Percentiles rank a stretch among this genome's conserved stretches.
Conservation (phyloP, 768 basidiomycete genomes). For the Lactarius evosmus region DNA sequence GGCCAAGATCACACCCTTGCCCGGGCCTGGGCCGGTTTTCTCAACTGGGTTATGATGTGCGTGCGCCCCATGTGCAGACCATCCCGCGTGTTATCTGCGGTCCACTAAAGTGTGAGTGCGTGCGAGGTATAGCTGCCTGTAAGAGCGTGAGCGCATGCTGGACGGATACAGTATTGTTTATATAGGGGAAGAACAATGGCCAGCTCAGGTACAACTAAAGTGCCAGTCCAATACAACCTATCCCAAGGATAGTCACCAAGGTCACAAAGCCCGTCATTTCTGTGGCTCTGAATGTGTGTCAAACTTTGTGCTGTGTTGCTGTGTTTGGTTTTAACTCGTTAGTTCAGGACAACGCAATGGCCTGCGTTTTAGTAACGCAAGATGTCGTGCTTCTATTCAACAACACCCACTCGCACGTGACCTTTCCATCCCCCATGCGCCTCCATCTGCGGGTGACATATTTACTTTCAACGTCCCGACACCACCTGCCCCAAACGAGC, state of each 20-base stretch:
- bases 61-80: slow-evolving; percentile 59
- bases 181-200: slow-evolving; percentile 93
- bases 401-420: slow-evolving; percentile 69
- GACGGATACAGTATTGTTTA: slow-evolving; percentile 68
- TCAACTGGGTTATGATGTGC: slow-evolving; percentile 85
- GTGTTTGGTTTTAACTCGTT: not conserved
- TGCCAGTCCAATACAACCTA: slow-evolving; percentile 68
- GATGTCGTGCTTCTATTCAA: slow-evolving; percentile 86
- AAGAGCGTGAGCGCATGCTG: slow-evolving; percentile 87
- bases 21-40: slow-evolving; percentile 83
- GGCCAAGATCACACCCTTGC: slow-evolving; percentile 95
- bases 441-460: slow-evolving; percentile 79
- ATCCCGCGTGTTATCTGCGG: slow-evolving; percentile 73
- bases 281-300: slow-evolving; percentile 69
- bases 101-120: slow-evolving; percentile 70
- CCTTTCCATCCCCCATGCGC: slow-evolving; percentile 67
- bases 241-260: slow-evolving; percentile 79
- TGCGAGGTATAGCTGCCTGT: slow-evolving; percentile 82
- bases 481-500: slow-evolving; percentile 32
- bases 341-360: slow-evolving; percentile 73
- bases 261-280: slow-evolving; percentile 66
- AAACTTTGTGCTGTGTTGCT: not conserved
- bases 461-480: slow-evolving; percentile 65
- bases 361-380: slow-evolving; percentile 69
- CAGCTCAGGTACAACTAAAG: slow-evolving; percentile 86